A percentile compares a stretch with the other conserved stretches of the same genome.
phyloP scores from a whole-genome alignment of 179 eudicot species.

The Spinacia oleracea region DNA sequence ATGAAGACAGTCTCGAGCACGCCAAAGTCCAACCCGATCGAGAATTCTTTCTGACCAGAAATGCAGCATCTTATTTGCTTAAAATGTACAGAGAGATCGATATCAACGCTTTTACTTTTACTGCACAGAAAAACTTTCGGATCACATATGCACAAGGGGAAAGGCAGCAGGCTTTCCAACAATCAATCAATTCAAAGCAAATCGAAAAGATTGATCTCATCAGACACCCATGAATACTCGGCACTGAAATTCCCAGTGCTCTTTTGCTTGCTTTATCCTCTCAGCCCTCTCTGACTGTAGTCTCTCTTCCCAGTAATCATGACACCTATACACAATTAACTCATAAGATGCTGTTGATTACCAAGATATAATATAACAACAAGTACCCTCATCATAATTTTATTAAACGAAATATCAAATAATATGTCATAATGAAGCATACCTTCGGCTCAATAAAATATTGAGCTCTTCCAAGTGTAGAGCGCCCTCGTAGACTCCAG shows the following conservation, averaged over 20 bases:
- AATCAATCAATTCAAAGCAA: not conserved
- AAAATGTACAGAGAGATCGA: conserved; percentile 5
- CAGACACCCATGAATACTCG: conserved; percentile 65
- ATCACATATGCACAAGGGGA: not conserved
- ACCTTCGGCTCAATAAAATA: conserved; percentile 71
- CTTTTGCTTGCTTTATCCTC: conserved; percentile 70
- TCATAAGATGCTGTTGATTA: not conserved
- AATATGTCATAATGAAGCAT: conserved; percentile 1
- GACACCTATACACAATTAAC: conserved; percentile 46
- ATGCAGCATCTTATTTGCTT: not conserved
- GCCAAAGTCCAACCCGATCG: not conserved
- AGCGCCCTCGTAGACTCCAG: conserved; percentile 64
- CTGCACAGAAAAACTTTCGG: not conserved
- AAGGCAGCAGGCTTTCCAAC: not conserved
- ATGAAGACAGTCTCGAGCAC: not conserved
- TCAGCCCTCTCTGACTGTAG: conserved; percentile 60
- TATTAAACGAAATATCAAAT: not conserved
- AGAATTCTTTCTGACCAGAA: not conserved
- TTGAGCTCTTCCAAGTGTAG: conserved; percentile 89
- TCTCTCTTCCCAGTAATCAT: conserved; percentile 78
- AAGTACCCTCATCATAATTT: not conserved
- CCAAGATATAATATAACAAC: not conserved
- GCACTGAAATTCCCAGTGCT: conserved; percentile 75
- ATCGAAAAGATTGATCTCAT: no score
- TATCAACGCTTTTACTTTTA: not conserved